Evolutionary conservation across 2,329 filamentous ascomycete species (phyloP).

Genomic region (Aspergillus ochraceoroseus): DNA sequence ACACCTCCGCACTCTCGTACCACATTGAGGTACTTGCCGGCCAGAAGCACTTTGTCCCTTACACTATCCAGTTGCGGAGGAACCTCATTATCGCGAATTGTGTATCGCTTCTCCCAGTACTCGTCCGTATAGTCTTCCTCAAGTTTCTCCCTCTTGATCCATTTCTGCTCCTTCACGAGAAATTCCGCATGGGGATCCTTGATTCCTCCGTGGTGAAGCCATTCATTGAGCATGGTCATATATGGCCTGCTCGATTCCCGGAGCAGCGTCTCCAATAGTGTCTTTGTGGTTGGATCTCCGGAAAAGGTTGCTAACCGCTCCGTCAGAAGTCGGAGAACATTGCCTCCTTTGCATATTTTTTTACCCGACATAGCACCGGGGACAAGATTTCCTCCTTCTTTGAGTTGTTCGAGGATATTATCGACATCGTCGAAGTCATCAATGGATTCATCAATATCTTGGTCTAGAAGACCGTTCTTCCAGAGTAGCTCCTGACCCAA

Average conservation of each 20-base stretch:
- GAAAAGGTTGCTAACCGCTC: conserved; percentile 82
- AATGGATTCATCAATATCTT: conserved; percentile 63
- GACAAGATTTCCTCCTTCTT: conserved; percentile 77
- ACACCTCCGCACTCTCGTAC: conserved; percentile 95
- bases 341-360: conserved; percentile 94
- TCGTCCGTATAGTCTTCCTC: conserved; percentile 98
- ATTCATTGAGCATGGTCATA: conserved; percentile 98
- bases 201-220: conserved; percentile 93
- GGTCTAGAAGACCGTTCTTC: conserved; percentile 77
- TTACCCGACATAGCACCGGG: conserved; percentile 75
- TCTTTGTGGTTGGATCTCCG: conserved; percentile 81
- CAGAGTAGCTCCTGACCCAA: conserved; percentile 82
- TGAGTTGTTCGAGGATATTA: conserved; percentile 83
- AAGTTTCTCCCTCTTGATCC: conserved; percentile 81
- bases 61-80: conserved; percentile 87
- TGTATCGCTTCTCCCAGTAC: conserved; percentile 98
- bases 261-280: conserved; percentile 73
- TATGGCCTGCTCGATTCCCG: conserved; percentile 89
- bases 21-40: conserved; percentile 96
- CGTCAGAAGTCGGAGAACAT: conserved; percentile 83
- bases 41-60: conserved; percentile 89
- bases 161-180: conserved; percentile 90
- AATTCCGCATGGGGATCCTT: conserved; percentile 93
- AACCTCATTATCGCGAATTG: conserved; percentile 82
- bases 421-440: conserved; percentile 81